Base-by-base conservation (phyloP, 179 eudicot species). In the Beta macrorhiza region DNA sequence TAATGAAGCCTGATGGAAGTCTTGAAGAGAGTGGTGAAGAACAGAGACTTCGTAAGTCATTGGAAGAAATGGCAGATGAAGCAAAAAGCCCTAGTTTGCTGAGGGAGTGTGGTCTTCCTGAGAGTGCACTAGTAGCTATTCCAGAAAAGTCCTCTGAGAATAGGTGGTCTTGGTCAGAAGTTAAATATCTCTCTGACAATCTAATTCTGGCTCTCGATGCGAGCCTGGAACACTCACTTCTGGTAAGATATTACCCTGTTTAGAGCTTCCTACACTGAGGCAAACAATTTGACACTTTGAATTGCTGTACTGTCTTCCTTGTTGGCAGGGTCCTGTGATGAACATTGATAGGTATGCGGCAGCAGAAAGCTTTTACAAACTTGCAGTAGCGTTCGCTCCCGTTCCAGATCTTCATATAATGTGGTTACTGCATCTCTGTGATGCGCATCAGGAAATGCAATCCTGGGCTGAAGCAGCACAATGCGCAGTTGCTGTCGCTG, bases 391-490 rank as follows among this genome's bases (percentile, higher is more conserved):
- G 71, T 97, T 91, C 88, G 97, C 97, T 79, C 97, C 99, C 12
- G 99, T 97, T 72, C 99, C 99, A 61, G 99, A 97, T 89, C 99
- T 97, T 82, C 99, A 97, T 86, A 97, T 97, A 77, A 97, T 97
- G 99, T 97, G 99, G 99, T 86, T 97, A 74, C 87, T 97, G 80
- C 99, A 97, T 85, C 88, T 97, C 63, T 97, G 99, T 81, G 99
- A 97, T 87, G 99, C 99, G 4, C 99, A 97, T 86, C 99, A 97
- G 87, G 99, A 97, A 90, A 91, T 94, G 97, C 99, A 97, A 76
- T 97, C 99, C 81, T 97, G 97, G 92, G 99, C 99, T 55, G 99
- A 97, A 90, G 97, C 99, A 71, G 99, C 99, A 29, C 97, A 97
- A 84, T 97, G 99, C 87, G 99, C 99, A 75, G 99, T 97, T 75